Base-by-base conservation (phyloP, 2,329 filamentous ascomycete genomes). In the Cladobotryum mycophilum region DNA sequence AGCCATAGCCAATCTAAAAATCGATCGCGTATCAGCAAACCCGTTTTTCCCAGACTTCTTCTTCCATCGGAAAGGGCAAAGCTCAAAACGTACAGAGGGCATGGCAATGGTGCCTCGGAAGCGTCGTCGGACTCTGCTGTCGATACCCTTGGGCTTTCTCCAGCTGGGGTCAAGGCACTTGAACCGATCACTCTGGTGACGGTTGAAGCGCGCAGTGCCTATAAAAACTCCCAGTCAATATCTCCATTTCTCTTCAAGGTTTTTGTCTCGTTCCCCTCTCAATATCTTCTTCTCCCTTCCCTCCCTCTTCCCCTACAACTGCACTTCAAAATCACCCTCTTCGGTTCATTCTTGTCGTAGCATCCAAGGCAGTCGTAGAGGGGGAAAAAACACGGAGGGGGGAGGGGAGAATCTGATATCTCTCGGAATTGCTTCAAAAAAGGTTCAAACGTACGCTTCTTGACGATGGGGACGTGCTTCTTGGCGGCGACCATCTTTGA, bases 131-230 rank as follows among this genome's bases (percentile, higher is more conserved):
- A 99, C 92, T 70, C 88, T 81, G 82, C 91, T 95, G 80, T 99
- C 93, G 77, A 99, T 99, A 89, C 93, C 93, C 89, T 99, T 99
- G 65, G 93, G 93, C 84, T 97, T 99, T 79, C 93, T 88, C 93
- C 93, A 99, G 82, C 83, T 86, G 64, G 87, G 73, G 71, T 81
- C 85, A 65, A 97, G 85, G 73, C 93, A 86, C 80, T 85, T 96
- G 82, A 95, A 99, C 73, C 86, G 86, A 78, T 97, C 93, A 76
- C 83, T 88, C 85, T 99, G 93, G 81, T 99, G 93, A 74, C 93
- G 88, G 78, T 84, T 85, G 87, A 97, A 99, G 79, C 81, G 83
- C 84, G 91, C 89, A 71, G 87, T 90, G 84, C 86, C 89, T 95
- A 68, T 71, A 71, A 68, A 71, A 64, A 18, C n/a, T 40, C 44